Evolutionary conservation across 257 asterid genomes (phyloP).

Genomic region (Solanum boliviense): DNA sequence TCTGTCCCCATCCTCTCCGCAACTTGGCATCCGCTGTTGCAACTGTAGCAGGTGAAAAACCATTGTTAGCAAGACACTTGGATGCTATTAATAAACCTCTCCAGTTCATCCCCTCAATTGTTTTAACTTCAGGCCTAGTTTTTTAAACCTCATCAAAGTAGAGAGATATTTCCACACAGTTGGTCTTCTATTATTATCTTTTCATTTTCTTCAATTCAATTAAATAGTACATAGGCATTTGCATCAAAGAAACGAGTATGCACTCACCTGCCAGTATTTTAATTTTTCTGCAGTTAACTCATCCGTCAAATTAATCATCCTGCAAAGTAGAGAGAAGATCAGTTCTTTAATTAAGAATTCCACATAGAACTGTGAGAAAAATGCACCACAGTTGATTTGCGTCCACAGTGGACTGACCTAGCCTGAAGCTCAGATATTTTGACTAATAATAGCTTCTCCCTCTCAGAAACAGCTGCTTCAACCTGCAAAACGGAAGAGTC

Average conservation of each 20-base stretch:
- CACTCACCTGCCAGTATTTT: slow-evolving; percentile 69
- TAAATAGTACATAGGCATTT: not conserved
- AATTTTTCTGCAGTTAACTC: slow-evolving; percentile 71
- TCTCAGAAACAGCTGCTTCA: slow-evolving; percentile 51
- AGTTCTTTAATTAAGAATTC: slow-evolving; percentile 4
- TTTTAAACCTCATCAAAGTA: not conserved
- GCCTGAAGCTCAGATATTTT: slow-evolving; percentile 86
- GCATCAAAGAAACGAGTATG: not conserved
- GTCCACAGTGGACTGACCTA: slow-evolving; percentile 29
- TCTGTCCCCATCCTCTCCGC: slow-evolving; percentile 52
- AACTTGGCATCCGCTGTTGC: slow-evolving; percentile 53
- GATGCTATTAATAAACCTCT: not conserved
- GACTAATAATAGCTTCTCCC: slow-evolving; percentile 68
- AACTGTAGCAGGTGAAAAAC: slow-evolving; percentile 34
- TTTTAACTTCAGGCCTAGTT: not conserved
- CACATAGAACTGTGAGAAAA: not conserved
- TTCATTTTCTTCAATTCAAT: not conserved
- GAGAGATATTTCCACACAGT: not conserved
- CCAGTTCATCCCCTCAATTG: not conserved
- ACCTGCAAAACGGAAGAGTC: slow-evolving; percentile 21
- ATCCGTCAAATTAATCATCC: slow-evolving; percentile 76
- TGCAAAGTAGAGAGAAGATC: slow-evolving; percentile 26
- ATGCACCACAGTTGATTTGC: not conserved
- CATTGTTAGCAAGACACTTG: not conserved
- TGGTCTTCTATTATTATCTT: not conserved